Base-by-base conservation (phyloP, 805 yeast species). In the Lipomyces japonicus region DNA sequence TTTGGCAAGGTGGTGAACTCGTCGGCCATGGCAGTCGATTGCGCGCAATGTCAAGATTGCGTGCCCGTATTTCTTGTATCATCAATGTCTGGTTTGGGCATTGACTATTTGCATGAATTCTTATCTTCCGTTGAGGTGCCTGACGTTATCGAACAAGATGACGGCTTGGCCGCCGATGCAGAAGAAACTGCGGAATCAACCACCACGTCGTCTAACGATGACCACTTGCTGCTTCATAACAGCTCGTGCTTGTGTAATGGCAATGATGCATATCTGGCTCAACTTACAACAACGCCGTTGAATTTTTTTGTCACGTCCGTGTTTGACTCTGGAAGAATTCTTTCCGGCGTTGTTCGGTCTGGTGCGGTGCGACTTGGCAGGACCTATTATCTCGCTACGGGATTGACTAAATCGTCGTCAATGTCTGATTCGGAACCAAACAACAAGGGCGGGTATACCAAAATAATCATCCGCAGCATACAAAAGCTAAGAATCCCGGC, bases 11-110 rank as follows among this genome's bases (percentile, higher is more conserved):
- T 54, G 56, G 53, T 54, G 18, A 52, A 52, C 42, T 39, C 53
- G 16, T 30, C 42, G 12, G 42, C 32, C 16, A 38, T 36, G 14
- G 58, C 58, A 16, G 36, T n/a, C 12, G 58, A 44, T 12, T 46
- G 55, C 28, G 52, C 55, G 7, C 34, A 39, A 5, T 28, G 36
- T 36, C 38, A 40, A 23, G 18, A 16, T 7, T 53, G 55, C 32
- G 56, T 54, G 22, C 58, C 58, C 7, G 56, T 54, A 30, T 54
- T 54, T 41, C 36, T 54, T 3, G 51, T 54, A 12, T 54, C 58
- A 3, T 42, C 58, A 2, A 57, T 54, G 19, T 35, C 52, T 4
- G 58, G 57, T 7, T 35, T 48, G 2, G 58, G 58, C 4, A 35
- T 54, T 4, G 35, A 44, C 4, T 46, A 32, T 30, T 19, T 54